Evolutionary conservation across 2,329 filamentous ascomycete species (phyloP).

Genomic region (Tolypocladium tundrense): DNA sequence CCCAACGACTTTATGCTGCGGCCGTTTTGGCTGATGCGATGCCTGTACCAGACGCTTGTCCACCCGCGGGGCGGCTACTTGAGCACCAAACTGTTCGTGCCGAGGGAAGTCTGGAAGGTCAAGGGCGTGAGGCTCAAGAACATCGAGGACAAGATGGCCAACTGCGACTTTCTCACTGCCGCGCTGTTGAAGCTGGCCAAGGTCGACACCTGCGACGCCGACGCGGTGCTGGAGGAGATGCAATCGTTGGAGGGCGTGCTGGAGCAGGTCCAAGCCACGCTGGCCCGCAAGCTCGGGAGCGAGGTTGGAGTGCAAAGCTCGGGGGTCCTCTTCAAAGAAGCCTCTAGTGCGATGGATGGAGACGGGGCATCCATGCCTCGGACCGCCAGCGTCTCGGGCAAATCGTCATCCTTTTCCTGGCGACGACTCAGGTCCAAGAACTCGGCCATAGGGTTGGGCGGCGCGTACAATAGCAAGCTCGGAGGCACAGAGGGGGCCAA

Average conservation of each 20-base stretch:
- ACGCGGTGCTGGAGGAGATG: constrained; percentile 89
- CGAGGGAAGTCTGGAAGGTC: constrained; percentile 86
- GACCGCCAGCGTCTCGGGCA: constrained; percentile 55
- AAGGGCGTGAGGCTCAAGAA: constrained; percentile 88
- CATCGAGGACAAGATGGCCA: constrained; percentile 85
- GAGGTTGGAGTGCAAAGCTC: constrained; percentile 80
- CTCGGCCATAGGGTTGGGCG: constrained; percentile 53
- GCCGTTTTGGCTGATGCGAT: constrained; percentile 96
- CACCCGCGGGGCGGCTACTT: constrained; percentile 89
- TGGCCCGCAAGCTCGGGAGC: constrained; percentile 79
- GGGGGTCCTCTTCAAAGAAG: constrained; percentile 65
- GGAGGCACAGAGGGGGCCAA: constrained; percentile 13
- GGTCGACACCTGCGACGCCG: constrained; percentile 83
- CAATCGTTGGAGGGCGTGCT: constrained; percentile 76
- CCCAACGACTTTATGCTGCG: constrained; percentile 81
- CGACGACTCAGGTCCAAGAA: constrained; percentile 83
- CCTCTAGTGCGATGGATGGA: constrained; percentile 37
- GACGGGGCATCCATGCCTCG: constrained; percentile 35
- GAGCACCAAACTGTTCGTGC: constrained; percentile 84
- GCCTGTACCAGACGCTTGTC: constrained; percentile 81
- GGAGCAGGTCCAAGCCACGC: constrained; percentile 68
- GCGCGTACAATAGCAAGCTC: constrained; percentile 30
- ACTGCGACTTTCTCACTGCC: constrained; percentile 83
- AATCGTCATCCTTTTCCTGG: constrained; percentile 68
- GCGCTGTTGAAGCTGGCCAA: constrained; percentile 73